Base-by-base conservation (phyloP, 176 grass and related monocot species). In the Hyparrhenia diplandra region DNA sequence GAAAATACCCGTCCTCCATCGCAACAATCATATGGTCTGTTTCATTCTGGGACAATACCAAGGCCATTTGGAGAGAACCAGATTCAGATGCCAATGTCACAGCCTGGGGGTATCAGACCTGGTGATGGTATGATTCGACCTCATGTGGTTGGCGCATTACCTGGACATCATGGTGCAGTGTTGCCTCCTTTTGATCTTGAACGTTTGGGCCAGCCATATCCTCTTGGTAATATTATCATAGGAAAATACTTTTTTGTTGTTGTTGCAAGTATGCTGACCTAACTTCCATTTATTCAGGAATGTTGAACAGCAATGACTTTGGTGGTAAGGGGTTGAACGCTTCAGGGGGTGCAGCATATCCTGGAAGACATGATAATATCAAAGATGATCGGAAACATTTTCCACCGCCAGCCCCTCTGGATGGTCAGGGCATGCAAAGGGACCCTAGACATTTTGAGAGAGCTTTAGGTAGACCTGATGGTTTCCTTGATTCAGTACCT, bases 331-430 rank as follows among this genome's bases (percentile, higher is more conserved):
- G 83, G 13, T 80, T 87, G 41, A 85, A 77, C 29, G 10, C 76
- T 36, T 79, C 83, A 79, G 76, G n/a, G 10, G 84, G 87, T 76
- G 73, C 13, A 73, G 68, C 82, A 61, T 83, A 91, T 91, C 89
- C 74, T 87, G 82, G 78, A 54, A 82, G 84, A 68, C 75, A 86
- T 61, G 79, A 76, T 83, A 41, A 83, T 64, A 72, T 87, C 68
- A 84, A 89, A 91, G 87, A 91, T 32, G 76, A 80, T 34, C 67
- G 73, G 31, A 91, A 94, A 69, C 89, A 87, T 58, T 89, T 89
- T 80, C 69, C 74, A 28, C 55, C 78, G 69, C 63, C 84, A 83
- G 12, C 84, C 32, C 74, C 73, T 82, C 72, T 91, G 30, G 89
- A 94, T 64, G 80, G 64, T 49, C 88, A 86, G 49, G 79, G 88